These are phyloP conservation scores for Leucogyrophana mollusca DNA, from an alignment of 768 basidiomycete species.

Conservation along the genomic window DNA sequence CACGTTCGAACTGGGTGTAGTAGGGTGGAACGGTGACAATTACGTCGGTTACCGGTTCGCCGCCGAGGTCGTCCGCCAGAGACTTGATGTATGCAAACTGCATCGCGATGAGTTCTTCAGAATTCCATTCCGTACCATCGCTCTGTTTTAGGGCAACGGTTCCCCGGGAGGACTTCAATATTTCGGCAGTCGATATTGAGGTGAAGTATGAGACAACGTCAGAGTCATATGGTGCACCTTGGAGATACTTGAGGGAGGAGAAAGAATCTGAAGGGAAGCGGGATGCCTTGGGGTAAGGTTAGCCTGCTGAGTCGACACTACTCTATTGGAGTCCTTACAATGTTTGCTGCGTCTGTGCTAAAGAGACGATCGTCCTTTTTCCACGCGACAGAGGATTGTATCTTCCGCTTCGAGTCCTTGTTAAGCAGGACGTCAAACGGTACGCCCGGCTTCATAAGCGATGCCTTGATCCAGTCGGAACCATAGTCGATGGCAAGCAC, in stretches of 20 bases:
- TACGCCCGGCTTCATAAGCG: conserved; percentile 88
- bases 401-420: conserved; percentile 96
- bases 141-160: conserved; percentile 60
- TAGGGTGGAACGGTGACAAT: conserved; percentile 89
- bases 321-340: conserved; percentile 74
- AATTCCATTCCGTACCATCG: conserved; percentile 69
- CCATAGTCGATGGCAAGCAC: conserved; percentile 98
- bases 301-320: no score
- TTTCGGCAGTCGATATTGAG: conserved; percentile 52
- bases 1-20: conserved; percentile 88
- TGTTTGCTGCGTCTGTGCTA: conserved; percentile 82
- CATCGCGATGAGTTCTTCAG: conserved; percentile 93
- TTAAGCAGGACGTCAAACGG: conserved; percentile 97
- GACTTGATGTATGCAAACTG: conserved; percentile 88
- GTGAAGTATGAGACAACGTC: conserved; percentile 56
- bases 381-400: conserved; percentile 87
- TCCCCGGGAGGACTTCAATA: conserved; percentile 53
- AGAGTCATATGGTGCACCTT: conserved; percentile 66
- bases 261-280: conserved; percentile 90
- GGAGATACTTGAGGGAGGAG: conserved; percentile 79
- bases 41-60: conserved; percentile 79
- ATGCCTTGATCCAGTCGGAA: conserved; percentile 95
- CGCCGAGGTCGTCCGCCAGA: conserved; percentile 74
- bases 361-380: conserved; percentile 89
- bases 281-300: no score